Conservation (phyloP, 768 basidiomycete species). For the Scleroderma citrinum region DNA sequence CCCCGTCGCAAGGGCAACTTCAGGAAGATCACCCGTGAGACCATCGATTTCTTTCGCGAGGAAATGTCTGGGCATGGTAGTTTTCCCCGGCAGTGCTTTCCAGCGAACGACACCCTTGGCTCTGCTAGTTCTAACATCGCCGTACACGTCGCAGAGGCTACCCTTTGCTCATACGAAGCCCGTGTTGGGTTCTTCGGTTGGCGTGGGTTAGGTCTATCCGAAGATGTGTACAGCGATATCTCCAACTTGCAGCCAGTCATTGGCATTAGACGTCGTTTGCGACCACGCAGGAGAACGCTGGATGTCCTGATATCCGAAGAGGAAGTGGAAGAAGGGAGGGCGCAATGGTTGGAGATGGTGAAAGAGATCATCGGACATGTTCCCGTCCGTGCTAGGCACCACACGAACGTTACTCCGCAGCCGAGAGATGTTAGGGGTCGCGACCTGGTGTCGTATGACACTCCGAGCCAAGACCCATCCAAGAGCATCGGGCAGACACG, state of each 20-base stretch:
- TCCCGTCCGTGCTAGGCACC: neutral
- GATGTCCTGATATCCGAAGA: conserved; percentile 15
- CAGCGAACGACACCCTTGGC: neutral
- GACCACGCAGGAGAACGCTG: neutral
- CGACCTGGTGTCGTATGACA: neutral
- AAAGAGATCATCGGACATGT: conserved; percentile 18
- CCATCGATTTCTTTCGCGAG: conserved; percentile 23
- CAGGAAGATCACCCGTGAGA: conserved; percentile 15
- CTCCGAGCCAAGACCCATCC: neutral
- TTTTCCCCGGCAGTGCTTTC: conserved; percentile 2
- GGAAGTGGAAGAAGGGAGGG: conserved; percentile 20
- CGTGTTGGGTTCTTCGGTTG: conserved; percentile 26
- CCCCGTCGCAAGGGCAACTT: conserved; percentile 23
- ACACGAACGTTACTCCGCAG: neutral
- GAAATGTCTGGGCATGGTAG: conserved; percentile 8
- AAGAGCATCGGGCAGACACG: neutral
- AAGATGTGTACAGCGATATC: neutral
- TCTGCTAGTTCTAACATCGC: neutral
- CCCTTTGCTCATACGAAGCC: conserved; percentile 21
- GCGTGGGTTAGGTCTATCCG: conserved; percentile 16
- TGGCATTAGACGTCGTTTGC: neutral
- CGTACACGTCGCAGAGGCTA: conserved; percentile 14
- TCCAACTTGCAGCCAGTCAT: too few relatives aligned
- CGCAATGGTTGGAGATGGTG: conserved; percentile 11
- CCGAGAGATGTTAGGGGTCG: neutral